These are phyloP conservation scores for Nicotiana noctiflora DNA, from an alignment of 257 asterid genomes.

Conservation along the genomic window DNA sequence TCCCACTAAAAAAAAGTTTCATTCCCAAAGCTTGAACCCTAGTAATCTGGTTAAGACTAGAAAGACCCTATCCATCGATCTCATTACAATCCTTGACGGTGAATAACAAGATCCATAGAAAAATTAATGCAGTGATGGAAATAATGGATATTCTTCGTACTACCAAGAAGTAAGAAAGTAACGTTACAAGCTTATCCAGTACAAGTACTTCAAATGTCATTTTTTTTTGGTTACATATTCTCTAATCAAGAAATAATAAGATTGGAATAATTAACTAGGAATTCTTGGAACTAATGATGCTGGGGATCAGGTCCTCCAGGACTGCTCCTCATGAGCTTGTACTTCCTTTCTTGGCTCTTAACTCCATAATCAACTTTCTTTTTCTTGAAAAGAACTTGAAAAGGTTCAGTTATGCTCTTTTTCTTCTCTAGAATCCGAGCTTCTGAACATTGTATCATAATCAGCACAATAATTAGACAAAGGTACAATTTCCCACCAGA, in stretches of 20 bases:
- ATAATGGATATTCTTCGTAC: background rate
- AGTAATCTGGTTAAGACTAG: too few relatives aligned
- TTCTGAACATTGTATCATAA: background rate
- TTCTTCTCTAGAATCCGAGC: background rate
- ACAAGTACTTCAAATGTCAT: background rate
- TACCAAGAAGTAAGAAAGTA: background rate
- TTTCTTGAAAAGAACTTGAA: background rate
- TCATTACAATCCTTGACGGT: too few relatives aligned
- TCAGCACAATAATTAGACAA: background rate
- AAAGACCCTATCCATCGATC: too few relatives aligned
- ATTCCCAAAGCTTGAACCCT: too few relatives aligned
- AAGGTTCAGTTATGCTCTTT: background rate
- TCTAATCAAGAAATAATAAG: background rate
- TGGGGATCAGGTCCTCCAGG: conserved; percentile 14
- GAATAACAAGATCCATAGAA: background rate
- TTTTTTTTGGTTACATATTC: background rate
- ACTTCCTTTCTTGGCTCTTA: background rate
- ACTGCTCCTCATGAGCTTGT: conserved; percentile 2
- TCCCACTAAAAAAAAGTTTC: too few relatives aligned
- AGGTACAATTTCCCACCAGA: background rate
- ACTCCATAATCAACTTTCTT: background rate
- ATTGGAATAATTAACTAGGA: background rate
- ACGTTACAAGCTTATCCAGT: background rate
- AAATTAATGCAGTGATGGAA: background rate
- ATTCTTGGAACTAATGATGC: conserved; percentile 4